These are phyloP conservation scores for Magnaporthiopsis rhizophila DNA, from an alignment of 2,329 filamentous ascomycete species.

Conservation along the genomic window DNA sequence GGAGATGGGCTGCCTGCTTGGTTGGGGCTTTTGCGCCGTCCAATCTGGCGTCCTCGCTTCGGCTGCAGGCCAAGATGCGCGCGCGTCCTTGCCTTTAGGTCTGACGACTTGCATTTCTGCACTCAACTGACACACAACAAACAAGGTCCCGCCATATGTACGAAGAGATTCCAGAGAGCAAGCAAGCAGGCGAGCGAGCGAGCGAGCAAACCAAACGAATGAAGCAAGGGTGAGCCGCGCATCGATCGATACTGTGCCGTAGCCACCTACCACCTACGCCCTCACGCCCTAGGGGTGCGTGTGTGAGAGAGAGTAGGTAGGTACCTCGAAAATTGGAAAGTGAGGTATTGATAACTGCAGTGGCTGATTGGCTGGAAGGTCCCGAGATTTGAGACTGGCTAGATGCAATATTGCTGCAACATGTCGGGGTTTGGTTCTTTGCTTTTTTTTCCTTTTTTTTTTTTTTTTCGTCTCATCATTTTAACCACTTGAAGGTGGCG, in stretches of 20 bases:
- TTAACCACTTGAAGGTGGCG: too few species aligned
- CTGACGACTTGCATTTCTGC: not conserved
- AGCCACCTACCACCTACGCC: too few species aligned
- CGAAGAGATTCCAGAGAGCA: too few species aligned
- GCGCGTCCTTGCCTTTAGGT: not conserved
- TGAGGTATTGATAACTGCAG: not conserved
- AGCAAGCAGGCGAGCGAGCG: too few species aligned
- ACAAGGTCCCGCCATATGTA: too few species aligned
- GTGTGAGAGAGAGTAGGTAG: not conserved
- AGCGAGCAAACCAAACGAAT: too few species aligned
- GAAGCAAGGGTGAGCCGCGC: too few species aligned
- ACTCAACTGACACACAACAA: too few species aligned
- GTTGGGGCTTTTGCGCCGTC: too few species aligned
- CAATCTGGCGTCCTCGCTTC: not conserved
- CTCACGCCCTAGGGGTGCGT: not conserved
- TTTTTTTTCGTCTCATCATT: not conserved
- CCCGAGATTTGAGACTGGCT: constrained; percentile 1
- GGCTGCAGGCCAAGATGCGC: not conserved
- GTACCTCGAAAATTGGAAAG: too few species aligned
- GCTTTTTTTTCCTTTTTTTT: not conserved
- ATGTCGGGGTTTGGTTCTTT: not conserved
- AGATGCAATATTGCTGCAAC: constrained; percentile 7
- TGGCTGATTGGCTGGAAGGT: constrained; percentile 4
- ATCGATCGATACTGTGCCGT: too few species aligned
- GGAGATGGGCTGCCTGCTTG: not conserved